Conservation (phyloP, 495 filamentous ascomycete genomes). For the Penicillium antarcticum region DNA sequence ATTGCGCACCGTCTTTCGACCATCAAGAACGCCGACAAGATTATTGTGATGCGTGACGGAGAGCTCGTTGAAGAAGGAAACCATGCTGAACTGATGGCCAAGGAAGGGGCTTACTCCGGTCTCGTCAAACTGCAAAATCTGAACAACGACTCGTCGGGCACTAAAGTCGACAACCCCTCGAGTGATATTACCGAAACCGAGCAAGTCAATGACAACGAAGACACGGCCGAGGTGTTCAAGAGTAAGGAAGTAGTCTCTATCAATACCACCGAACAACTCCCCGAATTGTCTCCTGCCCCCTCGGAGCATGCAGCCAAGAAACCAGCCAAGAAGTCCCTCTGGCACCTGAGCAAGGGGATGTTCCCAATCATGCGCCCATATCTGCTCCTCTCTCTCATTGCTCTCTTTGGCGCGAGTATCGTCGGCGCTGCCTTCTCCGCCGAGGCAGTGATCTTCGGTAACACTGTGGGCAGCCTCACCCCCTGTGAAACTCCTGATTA, state of each 20-base stretch:
- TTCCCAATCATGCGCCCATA: background rate
- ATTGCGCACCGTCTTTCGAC: slow-evolving; percentile 42
- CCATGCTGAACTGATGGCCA: slow-evolving; percentile 32
- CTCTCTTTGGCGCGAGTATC: slow-evolving; percentile 2
- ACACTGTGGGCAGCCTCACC: slow-evolving; percentile 40
- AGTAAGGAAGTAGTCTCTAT: background rate
- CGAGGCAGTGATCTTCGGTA: slow-evolving; percentile 50
- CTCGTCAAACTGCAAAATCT: too few relatives aligned
- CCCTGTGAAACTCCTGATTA: slow-evolving; percentile 31
- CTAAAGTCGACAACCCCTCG: too few relatives aligned
- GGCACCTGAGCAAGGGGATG: background rate
- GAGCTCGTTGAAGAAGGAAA: slow-evolving; percentile 50
- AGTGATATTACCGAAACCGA: too few relatives aligned
- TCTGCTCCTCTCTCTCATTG: background rate
- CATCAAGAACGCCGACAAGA: slow-evolving; percentile 57
- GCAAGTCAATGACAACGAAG: too few relatives aligned
- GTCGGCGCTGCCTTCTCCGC: slow-evolving; percentile 44
- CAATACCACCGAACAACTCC: background rate
- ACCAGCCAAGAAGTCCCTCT: background rate
- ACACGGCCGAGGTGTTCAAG: background rate
- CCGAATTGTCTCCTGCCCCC: background rate
- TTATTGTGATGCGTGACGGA: slow-evolving; percentile 54
- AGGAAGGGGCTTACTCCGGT: slow-evolving; percentile 28
- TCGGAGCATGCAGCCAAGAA: background rate
- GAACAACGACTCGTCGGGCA: too few relatives aligned